A percentile compares a stretch with the other conserved stretches of the same genome.
Evolutionary conservation across 2,329 filamentous ascomycete species (phyloP).

Genomic region (Didymella sp.): DNA sequence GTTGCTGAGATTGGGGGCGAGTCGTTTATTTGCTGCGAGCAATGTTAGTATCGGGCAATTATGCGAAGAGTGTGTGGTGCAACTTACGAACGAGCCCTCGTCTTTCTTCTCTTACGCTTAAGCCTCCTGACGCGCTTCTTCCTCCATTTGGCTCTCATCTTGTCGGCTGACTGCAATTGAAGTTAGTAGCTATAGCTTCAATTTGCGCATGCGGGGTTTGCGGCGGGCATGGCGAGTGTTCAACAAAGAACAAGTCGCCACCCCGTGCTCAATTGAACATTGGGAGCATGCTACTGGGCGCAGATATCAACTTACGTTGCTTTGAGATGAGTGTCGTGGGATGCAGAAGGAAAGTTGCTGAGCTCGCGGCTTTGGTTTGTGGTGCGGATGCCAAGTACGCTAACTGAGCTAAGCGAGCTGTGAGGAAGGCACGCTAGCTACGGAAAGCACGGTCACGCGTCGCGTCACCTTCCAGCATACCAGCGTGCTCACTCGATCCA

Average conservation of each 20-base stretch:
- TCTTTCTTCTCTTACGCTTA: constrained; percentile 99
- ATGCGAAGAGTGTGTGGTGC: neutral
- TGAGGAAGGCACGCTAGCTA: constrained; percentile 7
- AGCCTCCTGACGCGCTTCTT: constrained; percentile 99
- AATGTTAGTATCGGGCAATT: constrained; percentile 20
- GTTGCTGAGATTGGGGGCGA: constrained; percentile 53
- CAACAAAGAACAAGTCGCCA: constrained; percentile 12
- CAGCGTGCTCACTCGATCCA: neutral
- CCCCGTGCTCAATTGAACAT: constrained; percentile 37
- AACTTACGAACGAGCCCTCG: constrained; percentile 92
- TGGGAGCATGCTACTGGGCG: constrained; percentile 7
- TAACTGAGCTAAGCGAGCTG: constrained; percentile 12
- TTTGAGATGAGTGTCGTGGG: constrained; percentile 54
- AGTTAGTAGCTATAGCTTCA: constrained; percentile 35
- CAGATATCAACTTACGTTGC: constrained; percentile 47
- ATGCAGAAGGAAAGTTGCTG: constrained; percentile 43
- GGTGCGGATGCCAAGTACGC: constrained; percentile 7
- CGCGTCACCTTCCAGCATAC: constrained; percentile 16
- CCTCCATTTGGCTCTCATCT: constrained; percentile 98
- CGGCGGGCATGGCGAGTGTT: constrained; percentile 10
- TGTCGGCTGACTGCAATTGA: constrained; percentile 51
- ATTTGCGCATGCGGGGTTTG: constrained; percentile 23
- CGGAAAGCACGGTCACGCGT: constrained; percentile 16
- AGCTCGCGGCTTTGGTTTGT: constrained; percentile 26
- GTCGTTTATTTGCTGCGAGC: constrained; percentile 56